phyloP scores from a whole-genome alignment of 2,329 filamentous ascomycete species.

The Harringtonia aguacate region DNA sequence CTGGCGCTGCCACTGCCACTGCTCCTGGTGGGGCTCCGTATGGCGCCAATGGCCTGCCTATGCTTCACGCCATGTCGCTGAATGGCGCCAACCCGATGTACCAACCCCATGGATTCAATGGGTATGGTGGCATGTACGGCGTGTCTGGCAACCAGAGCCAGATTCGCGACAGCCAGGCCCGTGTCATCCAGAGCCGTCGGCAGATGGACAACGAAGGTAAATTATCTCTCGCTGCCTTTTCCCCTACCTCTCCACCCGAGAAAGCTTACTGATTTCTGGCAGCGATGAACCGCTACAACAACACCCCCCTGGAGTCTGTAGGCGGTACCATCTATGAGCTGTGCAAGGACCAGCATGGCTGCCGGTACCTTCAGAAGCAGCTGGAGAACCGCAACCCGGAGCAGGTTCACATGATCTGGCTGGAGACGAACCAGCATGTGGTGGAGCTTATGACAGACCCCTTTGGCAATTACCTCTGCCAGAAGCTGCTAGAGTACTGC shows the following conservation, averaged over 20 bases:
- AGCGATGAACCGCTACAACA: conserved; percentile 70
- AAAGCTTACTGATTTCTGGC: not conserved
- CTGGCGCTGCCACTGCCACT: not conserved
- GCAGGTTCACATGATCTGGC: conserved; percentile 85
- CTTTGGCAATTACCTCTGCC: conserved; percentile 97
- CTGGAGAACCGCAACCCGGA: conserved; percentile 80
- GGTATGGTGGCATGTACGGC: conserved; percentile 40
- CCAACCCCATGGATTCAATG: conserved; percentile 44
- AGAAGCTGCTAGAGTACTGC: conserved; percentile 93
- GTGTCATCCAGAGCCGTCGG: conserved; percentile 65
- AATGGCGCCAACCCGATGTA: conserved; percentile 38
- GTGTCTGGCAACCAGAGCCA: conserved; percentile 24
- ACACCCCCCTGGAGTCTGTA: conserved; percentile 71
- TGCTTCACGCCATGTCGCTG: conserved; percentile 57
- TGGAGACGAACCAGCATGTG: conserved; percentile 86
- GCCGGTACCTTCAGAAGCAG: conserved; percentile 93
- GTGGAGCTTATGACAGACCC: conserved; percentile 98
- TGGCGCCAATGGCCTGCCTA: conserved; percentile 36
- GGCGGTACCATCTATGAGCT: conserved; percentile 76
- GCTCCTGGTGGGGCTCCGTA: conserved; percentile 21
- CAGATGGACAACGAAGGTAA: conserved; percentile 62
- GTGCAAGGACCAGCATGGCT: conserved; percentile 97
- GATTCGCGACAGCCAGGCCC: conserved; percentile 63
- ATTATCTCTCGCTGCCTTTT: conserved; percentile 9
- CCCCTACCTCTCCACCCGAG: conserved; percentile 1